A percentile compares a stretch with the other conserved stretches of the same genome.
Conservation (phyloP, 768 basidiomycete species). For the Flagelloscypha sp. region DNA sequence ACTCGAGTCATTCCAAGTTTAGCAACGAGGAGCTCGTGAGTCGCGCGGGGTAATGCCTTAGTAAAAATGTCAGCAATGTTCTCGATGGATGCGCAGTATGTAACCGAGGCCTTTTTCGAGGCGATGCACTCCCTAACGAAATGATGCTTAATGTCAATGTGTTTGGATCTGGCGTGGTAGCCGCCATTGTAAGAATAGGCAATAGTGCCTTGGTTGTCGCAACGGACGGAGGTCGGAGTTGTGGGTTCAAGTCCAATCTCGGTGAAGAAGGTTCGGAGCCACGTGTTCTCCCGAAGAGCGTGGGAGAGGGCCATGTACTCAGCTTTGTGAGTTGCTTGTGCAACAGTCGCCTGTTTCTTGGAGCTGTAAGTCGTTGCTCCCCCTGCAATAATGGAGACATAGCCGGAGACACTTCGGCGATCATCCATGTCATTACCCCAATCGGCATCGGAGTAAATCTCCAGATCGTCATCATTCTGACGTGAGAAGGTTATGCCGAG, state of each 20-base stretch:
- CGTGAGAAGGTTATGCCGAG: slow-evolving; percentile 8
- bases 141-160: slow-evolving; percentile 26
- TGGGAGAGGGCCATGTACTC: slow-evolving; percentile 33
- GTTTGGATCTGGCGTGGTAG: slow-evolving; percentile 21
- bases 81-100: slow-evolving; percentile 14
- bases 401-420: slow-evolving; percentile 23
- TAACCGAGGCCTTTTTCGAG: background rate
- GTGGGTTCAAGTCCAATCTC: slow-evolving; percentile 7
- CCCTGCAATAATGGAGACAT: slow-evolving; percentile 21
- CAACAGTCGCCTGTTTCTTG: slow-evolving; percentile 27
- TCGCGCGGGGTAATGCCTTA: slow-evolving; percentile 18
- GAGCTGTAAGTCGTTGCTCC: slow-evolving; percentile 33
- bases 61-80: slow-evolving; percentile 25
- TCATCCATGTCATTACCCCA: slow-evolving; percentile 16
- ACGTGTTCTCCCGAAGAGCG: slow-evolving; percentile 25
- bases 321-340: slow-evolving; percentile 32
- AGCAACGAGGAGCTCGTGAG: too few relatives aligned
- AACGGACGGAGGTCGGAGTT: slow-evolving; percentile 10
- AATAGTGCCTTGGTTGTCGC: slow-evolving; percentile 24
- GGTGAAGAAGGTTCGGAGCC: slow-evolving; percentile 18
- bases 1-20: too few relatives aligned
- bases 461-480: background rate
- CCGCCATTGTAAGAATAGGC: slow-evolving; percentile 13
- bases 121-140: slow-evolving; percentile 18
- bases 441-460: slow-evolving; percentile 19